Percentiles rank a stretch among this genome's conserved stretches.
Evolutionary conservation across 352 stramenopile genomes (phyloP).

Genomic region (Sclerospora graminicola): DNA sequence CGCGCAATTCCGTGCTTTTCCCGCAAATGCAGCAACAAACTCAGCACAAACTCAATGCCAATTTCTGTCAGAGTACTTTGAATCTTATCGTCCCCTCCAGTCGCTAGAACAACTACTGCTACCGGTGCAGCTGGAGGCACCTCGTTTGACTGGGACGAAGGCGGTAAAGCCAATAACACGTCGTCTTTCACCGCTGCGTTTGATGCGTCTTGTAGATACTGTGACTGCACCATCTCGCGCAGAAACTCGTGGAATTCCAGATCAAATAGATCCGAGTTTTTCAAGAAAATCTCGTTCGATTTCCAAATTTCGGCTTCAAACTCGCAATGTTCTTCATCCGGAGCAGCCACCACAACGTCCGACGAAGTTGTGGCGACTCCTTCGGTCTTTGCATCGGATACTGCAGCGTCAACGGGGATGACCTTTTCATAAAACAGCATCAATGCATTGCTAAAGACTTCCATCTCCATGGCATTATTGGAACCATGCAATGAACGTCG

Average conservation of each 20-base stretch:
- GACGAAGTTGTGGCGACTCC: conserved; percentile 4
- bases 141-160: conserved; percentile 8
- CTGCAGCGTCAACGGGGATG: conserved; percentile 31
- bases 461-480: conserved; percentile 94
- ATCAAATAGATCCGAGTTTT: conserved; percentile 94
- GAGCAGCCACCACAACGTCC: conserved; percentile 12
- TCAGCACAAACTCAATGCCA: conserved; percentile 80
- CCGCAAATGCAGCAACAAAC: conserved; percentile 79
- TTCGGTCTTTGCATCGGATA: conserved; percentile 3
- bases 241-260: conserved; percentile 94
- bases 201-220: conserved; percentile 54
- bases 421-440: conserved; percentile 99
- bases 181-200: conserved; percentile 6
- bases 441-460: conserved; percentile 97
- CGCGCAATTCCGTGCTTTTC: conserved; percentile 81
- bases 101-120: conserved; percentile 10
- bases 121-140: conserved; percentile 16
- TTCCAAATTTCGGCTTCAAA: conserved; percentile 90
- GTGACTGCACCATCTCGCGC: conserved; percentile 77
- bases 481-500: conserved; percentile 89
- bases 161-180: conserved; percentile 12
- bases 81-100: conserved; percentile 37
- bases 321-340: conserved; percentile 41
- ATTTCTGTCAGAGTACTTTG: conserved; percentile 70
- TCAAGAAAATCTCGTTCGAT: conserved; percentile 90